Conservation (phyloP, 2,329 filamentous ascomycete genomes). For the Macrophomina phaseolina region DNA sequence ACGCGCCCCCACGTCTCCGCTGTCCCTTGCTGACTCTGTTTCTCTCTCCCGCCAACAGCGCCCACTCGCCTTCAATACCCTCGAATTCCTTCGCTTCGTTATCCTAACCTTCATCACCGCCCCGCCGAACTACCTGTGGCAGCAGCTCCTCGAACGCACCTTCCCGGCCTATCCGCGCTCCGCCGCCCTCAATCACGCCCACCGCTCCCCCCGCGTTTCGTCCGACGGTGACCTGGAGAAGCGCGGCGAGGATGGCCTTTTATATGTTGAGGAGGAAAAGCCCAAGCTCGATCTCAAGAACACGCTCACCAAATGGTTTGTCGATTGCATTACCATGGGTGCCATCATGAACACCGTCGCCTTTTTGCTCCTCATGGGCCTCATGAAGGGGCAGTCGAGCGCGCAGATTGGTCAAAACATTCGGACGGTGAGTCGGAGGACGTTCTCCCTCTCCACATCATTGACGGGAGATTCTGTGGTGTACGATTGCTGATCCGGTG, state of each 20-base stretch:
- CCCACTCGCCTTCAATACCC: slow-evolving; percentile 45
- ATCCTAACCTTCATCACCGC: slow-evolving; percentile 73
- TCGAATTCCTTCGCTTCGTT: slow-evolving; percentile 46
- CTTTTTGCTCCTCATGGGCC: slow-evolving; percentile 67
- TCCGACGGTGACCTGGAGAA: slow-evolving; percentile 26
- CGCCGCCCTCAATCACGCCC: slow-evolving; percentile 42
- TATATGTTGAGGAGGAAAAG: slow-evolving; percentile 33
- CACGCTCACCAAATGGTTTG: slow-evolving; percentile 68
- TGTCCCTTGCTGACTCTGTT: not conserved
- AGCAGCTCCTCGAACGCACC: slow-evolving; percentile 74
- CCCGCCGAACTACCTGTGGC: slow-evolving; percentile 87
- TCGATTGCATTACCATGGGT: slow-evolving; percentile 71
- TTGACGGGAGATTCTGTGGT: not conserved
- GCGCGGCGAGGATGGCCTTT: slow-evolving; percentile 28
- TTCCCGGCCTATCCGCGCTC: slow-evolving; percentile 65
- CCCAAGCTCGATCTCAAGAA: slow-evolving; percentile 53
- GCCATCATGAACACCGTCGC: slow-evolving; percentile 68
- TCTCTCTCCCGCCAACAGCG: slow-evolving; percentile 25
- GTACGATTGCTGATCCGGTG: slow-evolving; percentile 41
- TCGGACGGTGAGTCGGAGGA: slow-evolving; percentile 42
- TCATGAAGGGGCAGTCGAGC: slow-evolving; percentile 48
- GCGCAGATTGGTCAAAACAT: slow-evolving; percentile 41
- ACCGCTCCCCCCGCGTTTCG: slow-evolving; percentile 13
- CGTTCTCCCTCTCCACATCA: not conserved
- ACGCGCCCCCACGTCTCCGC: not conserved